A percentile compares a stretch with the other conserved stretches of the same genome.
Conservation (phyloP, 805 yeast genomes). For the Debaryomyces tyrocola region DNA sequence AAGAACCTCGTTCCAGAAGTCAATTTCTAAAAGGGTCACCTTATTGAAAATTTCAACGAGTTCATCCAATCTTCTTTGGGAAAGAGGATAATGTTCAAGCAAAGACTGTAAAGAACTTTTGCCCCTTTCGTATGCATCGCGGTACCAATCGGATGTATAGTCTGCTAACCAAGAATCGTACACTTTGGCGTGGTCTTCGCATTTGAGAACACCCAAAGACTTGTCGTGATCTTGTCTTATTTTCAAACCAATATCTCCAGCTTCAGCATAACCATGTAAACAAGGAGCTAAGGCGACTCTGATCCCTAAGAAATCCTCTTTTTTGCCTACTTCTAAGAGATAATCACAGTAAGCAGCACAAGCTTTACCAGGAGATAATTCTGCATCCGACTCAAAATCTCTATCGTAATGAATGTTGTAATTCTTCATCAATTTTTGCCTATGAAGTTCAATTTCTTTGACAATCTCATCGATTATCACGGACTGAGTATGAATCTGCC, state of each 20-base stretch:
- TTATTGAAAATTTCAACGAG: conserved; percentile 58
- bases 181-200: conserved; percentile 24
- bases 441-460: conserved; percentile 57
- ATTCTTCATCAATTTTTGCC: conserved; percentile 41
- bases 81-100: conserved; percentile 30
- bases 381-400: conserved; percentile 39
- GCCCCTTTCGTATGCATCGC: conserved; percentile 53
- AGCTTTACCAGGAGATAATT: conserved; percentile 53
- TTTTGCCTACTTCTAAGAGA: conserved; percentile 51
- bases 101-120: conserved; percentile 45
- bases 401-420: conserved; percentile 41
- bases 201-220: conserved; percentile 20
- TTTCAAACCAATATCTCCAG: conserved; percentile 38
- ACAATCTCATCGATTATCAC: conserved; percentile 51
- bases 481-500: conserved; percentile 50
- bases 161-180: conserved; percentile 60
- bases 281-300: conserved; percentile 76
- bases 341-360: conserved; percentile 63
- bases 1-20: conserved; percentile 63
- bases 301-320: conserved; percentile 61
- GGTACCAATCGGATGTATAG: conserved; percentile 60
- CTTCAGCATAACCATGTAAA: conserved; percentile 67
- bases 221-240: conserved; percentile 13
- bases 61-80: conserved; percentile 46
- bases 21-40: conserved; percentile 60